phyloP scores from a whole-genome alignment of 208 protist genomes.

The Leishmania martiniquensis region DNA sequence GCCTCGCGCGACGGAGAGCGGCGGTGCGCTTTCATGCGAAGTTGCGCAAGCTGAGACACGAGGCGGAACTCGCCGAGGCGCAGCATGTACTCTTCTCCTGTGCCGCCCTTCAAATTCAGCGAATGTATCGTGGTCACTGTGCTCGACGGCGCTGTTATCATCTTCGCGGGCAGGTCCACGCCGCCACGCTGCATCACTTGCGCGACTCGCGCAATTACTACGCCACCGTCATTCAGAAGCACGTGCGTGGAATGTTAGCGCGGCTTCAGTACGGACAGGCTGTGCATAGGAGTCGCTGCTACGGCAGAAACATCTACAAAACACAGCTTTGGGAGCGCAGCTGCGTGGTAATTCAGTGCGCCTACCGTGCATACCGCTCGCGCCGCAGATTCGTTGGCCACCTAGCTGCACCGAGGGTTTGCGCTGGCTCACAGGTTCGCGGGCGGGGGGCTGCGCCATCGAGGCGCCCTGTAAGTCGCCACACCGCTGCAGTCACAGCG shows the following conservation, averaged over 20 bases:
- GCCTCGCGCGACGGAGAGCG: conserved; percentile 42
- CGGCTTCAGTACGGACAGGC: conserved; percentile 49
- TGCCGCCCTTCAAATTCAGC: conserved; percentile 72
- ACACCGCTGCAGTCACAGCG: neutral
- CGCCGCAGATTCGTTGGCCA: conserved; percentile 11
- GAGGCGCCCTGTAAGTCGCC: neutral
- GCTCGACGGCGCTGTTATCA: conserved; percentile 42
- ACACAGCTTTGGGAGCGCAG: conserved; percentile 41
- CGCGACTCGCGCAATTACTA: conserved; percentile 66
- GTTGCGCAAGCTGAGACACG: conserved; percentile 11
- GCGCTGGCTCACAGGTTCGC: neutral
- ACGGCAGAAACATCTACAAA: conserved; percentile 74
- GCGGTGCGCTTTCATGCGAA: conserved; percentile 24
- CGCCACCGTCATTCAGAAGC: conserved; percentile 80
- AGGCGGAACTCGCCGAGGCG: conserved; percentile 7
- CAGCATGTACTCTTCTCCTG: conserved; percentile 35
- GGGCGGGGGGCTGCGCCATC: neutral
- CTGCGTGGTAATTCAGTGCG: conserved; percentile 64
- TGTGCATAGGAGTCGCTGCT: conserved; percentile 58
- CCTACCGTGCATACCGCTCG: conserved; percentile 48
- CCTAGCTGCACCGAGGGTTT: neutral
- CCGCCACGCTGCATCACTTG: conserved; percentile 66
- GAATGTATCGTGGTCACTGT: conserved; percentile 68
- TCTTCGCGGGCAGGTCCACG: conserved; percentile 39
- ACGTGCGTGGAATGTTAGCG: conserved; percentile 66